phyloP scores from a whole-genome alignment of 2,329 filamentous ascomycete species.

The Aspergillus quadrilineatus region DNA sequence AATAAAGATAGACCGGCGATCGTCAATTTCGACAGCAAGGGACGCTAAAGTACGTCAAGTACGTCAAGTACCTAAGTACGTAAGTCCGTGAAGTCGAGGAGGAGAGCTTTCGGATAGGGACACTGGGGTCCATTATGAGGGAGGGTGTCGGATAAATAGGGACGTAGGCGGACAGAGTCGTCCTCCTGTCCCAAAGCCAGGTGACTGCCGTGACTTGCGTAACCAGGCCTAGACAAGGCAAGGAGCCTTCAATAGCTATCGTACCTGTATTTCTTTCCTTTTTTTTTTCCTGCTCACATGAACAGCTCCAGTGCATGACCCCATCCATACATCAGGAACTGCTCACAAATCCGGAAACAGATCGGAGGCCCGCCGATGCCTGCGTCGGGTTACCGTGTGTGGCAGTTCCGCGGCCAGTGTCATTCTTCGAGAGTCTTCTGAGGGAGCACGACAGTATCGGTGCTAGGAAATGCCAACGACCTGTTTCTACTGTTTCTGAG shows the following conservation, averaged over 20 bases:
- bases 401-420: conserved; percentile 27
- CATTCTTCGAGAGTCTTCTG: not conserved
- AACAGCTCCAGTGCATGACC: conserved; percentile 19
- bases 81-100: not conserved
- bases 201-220: not conserved
- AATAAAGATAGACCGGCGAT: too few species aligned
- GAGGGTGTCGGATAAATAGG: not conserved
- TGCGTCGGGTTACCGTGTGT: conserved; percentile 33
- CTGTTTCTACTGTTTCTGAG: too few species aligned
- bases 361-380: conserved; percentile 9
- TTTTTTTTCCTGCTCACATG: conserved; percentile 37
- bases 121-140: not conserved
- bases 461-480: not conserved
- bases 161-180: not conserved
- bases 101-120: not conserved
- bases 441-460: not conserved
- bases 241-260: not conserved
- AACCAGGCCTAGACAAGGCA: conserved; percentile 4
- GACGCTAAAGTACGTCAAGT: not conserved
- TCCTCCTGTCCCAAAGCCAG: not conserved
- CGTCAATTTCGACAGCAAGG: too few species aligned
- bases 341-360: conserved; percentile 9
- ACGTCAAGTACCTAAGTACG: not conserved
- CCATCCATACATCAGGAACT: conserved; percentile 18
- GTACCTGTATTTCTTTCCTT: conserved; percentile 3